Conservation (phyloP, 257 asterid species). For the Gentiana dahurica region DNA sequence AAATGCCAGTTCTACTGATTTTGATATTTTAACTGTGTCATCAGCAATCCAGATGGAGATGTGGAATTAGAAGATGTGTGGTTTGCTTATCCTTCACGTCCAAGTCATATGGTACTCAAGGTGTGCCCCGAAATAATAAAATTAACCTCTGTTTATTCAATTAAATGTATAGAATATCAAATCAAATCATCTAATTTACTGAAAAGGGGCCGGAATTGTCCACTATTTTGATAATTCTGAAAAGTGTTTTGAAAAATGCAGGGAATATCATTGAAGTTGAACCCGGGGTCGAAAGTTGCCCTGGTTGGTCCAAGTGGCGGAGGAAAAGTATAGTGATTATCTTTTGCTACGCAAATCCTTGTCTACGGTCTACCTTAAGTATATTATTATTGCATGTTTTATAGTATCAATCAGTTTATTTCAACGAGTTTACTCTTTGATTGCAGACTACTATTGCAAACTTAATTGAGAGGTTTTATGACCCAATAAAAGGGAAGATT, state of each 20-base stretch:
- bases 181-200: not conserved
- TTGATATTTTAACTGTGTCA: constrained; percentile 12
- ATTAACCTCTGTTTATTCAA: not conserved
- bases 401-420: not conserved
- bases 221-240: not conserved
- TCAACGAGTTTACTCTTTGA: constrained; percentile 3
- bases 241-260: constrained; percentile 16
- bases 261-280: constrained; percentile 64
- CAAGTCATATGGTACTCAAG: constrained; percentile 68
- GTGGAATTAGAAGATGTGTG: constrained; percentile 74
- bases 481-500: constrained; percentile 57
- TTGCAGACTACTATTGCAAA: constrained; percentile 89
- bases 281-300: constrained; percentile 76
- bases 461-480: constrained; percentile 82
- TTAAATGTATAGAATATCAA: not conserved
- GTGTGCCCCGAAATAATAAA: constrained; percentile 15
- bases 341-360: not conserved
- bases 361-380: not conserved
- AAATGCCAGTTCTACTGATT: not conserved
- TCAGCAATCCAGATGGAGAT: constrained; percentile 64
- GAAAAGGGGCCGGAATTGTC: too few species aligned
- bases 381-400: not conserved
- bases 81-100: constrained; percentile 93
- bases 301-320: constrained; percentile 94
- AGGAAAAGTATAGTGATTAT: constrained; percentile 47